Percentiles rank a stretch among this genome's conserved stretches.
These are phyloP conservation scores for Reticulascus tulasneorum DNA, from an alignment of 2,329 filamentous ascomycete genomes.

Conservation along the genomic window DNA sequence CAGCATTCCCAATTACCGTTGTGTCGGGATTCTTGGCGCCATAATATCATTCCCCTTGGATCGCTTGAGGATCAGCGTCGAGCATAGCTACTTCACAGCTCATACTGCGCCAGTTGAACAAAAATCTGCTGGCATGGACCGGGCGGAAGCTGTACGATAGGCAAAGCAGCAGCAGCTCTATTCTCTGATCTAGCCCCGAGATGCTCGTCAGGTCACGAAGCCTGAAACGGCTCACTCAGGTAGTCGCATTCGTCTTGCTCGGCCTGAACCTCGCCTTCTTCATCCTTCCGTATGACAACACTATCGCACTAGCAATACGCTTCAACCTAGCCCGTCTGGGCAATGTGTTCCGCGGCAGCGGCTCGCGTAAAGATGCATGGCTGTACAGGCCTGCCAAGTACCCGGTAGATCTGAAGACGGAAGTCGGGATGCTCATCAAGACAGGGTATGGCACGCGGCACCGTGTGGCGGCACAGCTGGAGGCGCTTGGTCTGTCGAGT, in stretches of 20 bases:
- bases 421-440: slow-evolving; percentile 50
- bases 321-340: slow-evolving; percentile 21
- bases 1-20: no score
- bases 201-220: no score
- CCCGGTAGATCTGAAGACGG: slow-evolving; percentile 38
- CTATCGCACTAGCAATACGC: slow-evolving; percentile 12
- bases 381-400: slow-evolving; percentile 33
- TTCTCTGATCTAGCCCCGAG: no score
- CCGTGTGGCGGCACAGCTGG: slow-evolving; percentile 42
- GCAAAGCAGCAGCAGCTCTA: no score
- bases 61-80: no score
- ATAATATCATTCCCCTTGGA: no score
- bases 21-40: no score
- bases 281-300: slow-evolving; percentile 13
- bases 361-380: slow-evolving; percentile 35
- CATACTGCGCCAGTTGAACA: no score
- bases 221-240: no score
- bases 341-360: slow-evolving; percentile 23
- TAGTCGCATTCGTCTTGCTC: background rate
- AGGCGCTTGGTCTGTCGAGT: slow-evolving; percentile 36
- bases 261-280: slow-evolving; percentile 7
- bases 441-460: slow-evolving; percentile 52
- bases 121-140: no score
- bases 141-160: no score
- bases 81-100: no score